Base-by-base conservation (phyloP, 495 filamentous ascomycete species). In the Penicillium atrosanguineum region DNA sequence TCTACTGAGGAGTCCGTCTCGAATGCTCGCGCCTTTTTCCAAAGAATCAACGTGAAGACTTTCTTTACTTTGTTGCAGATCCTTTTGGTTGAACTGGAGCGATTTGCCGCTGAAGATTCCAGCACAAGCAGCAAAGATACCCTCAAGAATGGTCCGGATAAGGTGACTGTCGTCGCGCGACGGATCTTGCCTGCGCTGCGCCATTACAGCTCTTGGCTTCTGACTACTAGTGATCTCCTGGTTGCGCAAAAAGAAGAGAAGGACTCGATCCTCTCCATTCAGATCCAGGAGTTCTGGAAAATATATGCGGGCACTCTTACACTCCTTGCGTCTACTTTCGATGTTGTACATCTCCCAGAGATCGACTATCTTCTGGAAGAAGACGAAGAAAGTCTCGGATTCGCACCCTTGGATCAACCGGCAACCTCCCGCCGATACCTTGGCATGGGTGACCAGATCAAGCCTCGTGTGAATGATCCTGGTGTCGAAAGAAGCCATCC, bases 41-140 rank as follows among this genome's bases (percentile, higher is more conserved):
- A 95, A 31, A 80, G 86, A 20, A 78, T 95, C 52, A 98, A 97
- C 56, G 76, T 91, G 44, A 88, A 87, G 28, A 91, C 86, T 0
- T 88, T 95, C 61, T 83, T 86, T 46, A 86, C 81, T 1, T 77
- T 97, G 14, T 81, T 94, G 25, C 85, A 89, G 48, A 74, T 89
- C 34, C 78, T 97, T 28, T 71, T 87, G 55, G 73, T 80, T 6
- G 84, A 88, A 62, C 69, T 94, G 9, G 80, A 88, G 50, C 78
- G 82, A 14, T 73, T 76, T 16, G 77, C 74, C 8, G 69, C 64
- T 26, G 82, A 83, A 43, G 79, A 83, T 47, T 63, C 67, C 19
- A 65, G 52, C 44, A 57, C 61, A 21, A 65, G 52, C 45, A 59
- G 52, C 55, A 72, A 67, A 39, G 62, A 73, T 19, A 42, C 37